phyloP scores from a whole-genome alignment of 805 yeast genomes.

The Candida nanaspora region DNA sequence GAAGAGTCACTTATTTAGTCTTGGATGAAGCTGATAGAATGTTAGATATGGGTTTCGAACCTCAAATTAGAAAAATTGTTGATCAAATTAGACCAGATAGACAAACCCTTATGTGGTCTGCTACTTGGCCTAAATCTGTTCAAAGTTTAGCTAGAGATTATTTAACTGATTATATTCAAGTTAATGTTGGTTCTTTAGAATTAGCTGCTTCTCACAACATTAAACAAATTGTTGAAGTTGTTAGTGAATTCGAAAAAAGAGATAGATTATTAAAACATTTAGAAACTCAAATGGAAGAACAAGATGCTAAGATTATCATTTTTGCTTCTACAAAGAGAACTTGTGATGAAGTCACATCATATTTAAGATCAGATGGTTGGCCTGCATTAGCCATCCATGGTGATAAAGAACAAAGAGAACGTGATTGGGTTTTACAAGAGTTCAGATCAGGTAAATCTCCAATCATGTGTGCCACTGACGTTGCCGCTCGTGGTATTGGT shows the following conservation, averaged over 20 bases:
- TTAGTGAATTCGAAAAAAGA: conserved; percentile 88
- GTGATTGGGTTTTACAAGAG: conserved; percentile 97
- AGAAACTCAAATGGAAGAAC: conserved; percentile 68
- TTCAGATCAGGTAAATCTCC: conserved; percentile 91
- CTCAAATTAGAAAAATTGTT: conserved; percentile 97
- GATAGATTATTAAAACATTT: conserved; percentile 81
- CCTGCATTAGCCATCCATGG: conserved; percentile 98
- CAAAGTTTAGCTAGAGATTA: conserved; percentile 89
- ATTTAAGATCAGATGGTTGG: conserved; percentile 95
- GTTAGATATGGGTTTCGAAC: conserved; percentile 99
- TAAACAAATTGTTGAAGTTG: conserved; percentile 87
- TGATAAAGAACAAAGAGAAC: conserved; percentile 94
- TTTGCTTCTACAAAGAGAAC: conserved; percentile 97
- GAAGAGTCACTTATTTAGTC: conserved; percentile 94
- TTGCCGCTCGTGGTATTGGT: conserved; percentile 99
- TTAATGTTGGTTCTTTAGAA: conserved; percentile 92
- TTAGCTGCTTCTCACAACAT: conserved; percentile 95
- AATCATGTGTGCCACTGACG: conserved; percentile 98
- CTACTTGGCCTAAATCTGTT: conserved; percentile 99
- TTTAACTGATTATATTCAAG: conserved; percentile 90
- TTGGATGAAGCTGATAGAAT: conserved; percentile 99
- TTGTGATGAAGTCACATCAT: conserved; percentile 91
- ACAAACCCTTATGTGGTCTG: conserved; percentile 99
- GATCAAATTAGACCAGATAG: conserved; percentile 97
- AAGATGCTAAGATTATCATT: conserved; percentile 71